Conservation (phyloP, 352 stramenopile species). For the Phytophthora quininea region DNA sequence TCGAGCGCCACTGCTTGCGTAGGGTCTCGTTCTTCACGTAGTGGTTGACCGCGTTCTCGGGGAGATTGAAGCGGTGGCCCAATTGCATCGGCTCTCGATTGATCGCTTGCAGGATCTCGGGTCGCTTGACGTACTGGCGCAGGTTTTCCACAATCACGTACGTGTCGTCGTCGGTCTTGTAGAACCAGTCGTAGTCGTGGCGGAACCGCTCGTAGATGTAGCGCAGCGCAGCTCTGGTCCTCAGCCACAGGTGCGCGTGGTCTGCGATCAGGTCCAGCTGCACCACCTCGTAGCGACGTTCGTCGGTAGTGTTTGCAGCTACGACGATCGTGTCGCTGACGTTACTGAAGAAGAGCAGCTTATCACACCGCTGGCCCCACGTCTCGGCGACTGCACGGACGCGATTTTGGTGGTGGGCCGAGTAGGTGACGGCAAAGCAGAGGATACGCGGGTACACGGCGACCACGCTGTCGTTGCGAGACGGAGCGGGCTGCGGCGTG, state of each 20-base stretch:
- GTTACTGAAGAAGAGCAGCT: slow-evolving; percentile 86
- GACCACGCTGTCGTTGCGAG: slow-evolving; percentile 1
- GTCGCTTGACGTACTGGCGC: slow-evolving; percentile 54
- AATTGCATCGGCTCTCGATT: slow-evolving; percentile 69
- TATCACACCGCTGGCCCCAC: slow-evolving; percentile 79
- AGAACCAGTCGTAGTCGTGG: slow-evolving; percentile 85
- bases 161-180: slow-evolving; percentile 82
- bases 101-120: slow-evolving; percentile 61
- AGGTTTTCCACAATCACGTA: slow-evolving; percentile 82
- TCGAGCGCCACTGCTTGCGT: slow-evolving; percentile 39
- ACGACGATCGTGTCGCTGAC: slow-evolving; percentile 55
- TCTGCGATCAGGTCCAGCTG: slow-evolving; percentile 65
- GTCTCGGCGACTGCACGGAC: slow-evolving; percentile 74
- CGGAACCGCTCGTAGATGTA: slow-evolving; percentile 72
- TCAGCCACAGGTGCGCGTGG: slow-evolving; percentile 78
- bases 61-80: slow-evolving; percentile 78
- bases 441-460: slow-evolving; percentile 59
- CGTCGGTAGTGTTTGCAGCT: slow-evolving; percentile 22
- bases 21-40: slow-evolving; percentile 68
- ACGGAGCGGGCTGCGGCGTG: slow-evolving; percentile 26
- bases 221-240: slow-evolving; percentile 64
- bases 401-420: slow-evolving; percentile 53
- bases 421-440: slow-evolving; percentile 80
- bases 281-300: slow-evolving; percentile 55
- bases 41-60: slow-evolving; percentile 47